A percentile compares a stretch with the other conserved stretches of the same genome.
Conservation (phyloP, 768 basidiomycete genomes). For the Boletus patriciae region DNA sequence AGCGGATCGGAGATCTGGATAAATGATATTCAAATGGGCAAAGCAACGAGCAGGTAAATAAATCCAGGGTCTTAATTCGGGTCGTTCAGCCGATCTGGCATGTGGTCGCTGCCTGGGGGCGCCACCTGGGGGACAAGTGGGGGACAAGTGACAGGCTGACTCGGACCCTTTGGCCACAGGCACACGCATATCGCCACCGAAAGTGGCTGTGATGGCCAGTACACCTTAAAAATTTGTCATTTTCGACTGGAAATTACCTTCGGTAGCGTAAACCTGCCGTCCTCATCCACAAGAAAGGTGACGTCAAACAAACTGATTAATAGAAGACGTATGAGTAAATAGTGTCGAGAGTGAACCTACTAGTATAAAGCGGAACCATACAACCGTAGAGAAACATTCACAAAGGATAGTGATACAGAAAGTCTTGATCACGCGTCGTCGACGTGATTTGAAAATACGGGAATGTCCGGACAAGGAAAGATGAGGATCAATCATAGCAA, state of each 20-base stretch:
- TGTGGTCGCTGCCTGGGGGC: conserved; percentile 11
- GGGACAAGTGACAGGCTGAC: conserved; percentile 5
- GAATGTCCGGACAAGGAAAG: conserved; percentile 25
- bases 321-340: conserved; percentile 34
- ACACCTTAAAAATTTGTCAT: conserved; percentile 33
- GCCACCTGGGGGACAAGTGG: background rate
- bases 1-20: conserved; percentile 25
- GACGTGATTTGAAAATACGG: conserved; percentile 32
- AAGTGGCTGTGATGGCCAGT: conserved; percentile 30
- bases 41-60: conserved; percentile 16
- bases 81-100: conserved; percentile 4
- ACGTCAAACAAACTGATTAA: conserved; percentile 26
- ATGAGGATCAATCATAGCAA: conserved; percentile 23
- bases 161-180: conserved; percentile 19
- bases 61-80: conserved; percentile 10
- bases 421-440: conserved; percentile 23
- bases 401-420: conserved; percentile 36
- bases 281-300: conserved; percentile 16
- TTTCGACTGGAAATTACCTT: conserved; percentile 24
- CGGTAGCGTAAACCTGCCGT: conserved; percentile 26
- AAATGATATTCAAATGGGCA: conserved; percentile 28
- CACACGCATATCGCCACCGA: conserved; percentile 17
- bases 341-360: conserved; percentile 35
- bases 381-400: conserved; percentile 21
- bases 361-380: conserved; percentile 32